phyloP scores from a whole-genome alignment of 306 rosid genomes.

The Vigna mungo region DNA sequence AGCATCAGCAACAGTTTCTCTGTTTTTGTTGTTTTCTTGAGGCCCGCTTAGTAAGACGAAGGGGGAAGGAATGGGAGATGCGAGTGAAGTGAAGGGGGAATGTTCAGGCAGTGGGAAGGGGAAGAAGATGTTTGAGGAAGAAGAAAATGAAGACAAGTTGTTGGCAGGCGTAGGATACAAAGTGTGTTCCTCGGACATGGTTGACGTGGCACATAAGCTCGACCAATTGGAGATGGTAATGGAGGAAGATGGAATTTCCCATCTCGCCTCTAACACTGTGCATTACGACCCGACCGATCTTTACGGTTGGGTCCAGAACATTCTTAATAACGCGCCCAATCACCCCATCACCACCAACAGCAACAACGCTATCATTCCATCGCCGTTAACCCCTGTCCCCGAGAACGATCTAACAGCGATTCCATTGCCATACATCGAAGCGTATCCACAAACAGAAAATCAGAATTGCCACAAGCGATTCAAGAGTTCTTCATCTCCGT shows the following conservation, averaged over 20 bases:
- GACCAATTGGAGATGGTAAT: constrained; percentile 1
- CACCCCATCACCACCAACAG: background rate
- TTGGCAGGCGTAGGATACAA: background rate
- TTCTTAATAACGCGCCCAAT: background rate
- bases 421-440: background rate
- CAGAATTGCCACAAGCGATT: background rate
- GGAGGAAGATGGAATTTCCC: background rate
- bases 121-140: background rate
- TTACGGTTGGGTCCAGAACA: constrained; percentile 5
- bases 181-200: constrained; percentile 10
- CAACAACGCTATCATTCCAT: background rate
- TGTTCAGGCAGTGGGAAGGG: background rate
- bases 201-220: background rate
- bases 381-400: background rate
- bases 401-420: background rate
- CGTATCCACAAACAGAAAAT: background rate
- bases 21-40: background rate
- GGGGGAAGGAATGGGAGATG: background rate
- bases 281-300: constrained; percentile 10
- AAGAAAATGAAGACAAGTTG: background rate
- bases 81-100: background rate
- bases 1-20: background rate
- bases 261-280: background rate
- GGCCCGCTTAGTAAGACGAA: background rate
- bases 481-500: background rate